Evolutionary conservation across 805 yeast genomes (phyloP).

Genomic region (Starmerella floricola): DNA sequence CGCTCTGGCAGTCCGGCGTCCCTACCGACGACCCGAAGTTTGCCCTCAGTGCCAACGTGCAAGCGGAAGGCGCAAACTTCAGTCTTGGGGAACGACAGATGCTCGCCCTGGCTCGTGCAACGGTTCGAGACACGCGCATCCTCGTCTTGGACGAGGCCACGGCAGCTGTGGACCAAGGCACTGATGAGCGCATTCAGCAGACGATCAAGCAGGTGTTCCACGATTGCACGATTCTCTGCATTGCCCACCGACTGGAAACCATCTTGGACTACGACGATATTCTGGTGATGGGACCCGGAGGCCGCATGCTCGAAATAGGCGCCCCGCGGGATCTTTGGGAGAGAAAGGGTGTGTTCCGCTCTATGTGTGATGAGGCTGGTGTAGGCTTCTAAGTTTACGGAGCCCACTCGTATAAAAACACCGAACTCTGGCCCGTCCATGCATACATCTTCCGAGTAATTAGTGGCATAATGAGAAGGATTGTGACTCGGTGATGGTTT

Average conservation of each 20-base stretch:
- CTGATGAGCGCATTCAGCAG: constrained; percentile 50
- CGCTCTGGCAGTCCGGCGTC: constrained; percentile 41
- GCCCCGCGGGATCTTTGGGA: constrained; percentile 36
- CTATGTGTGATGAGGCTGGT: constrained; percentile 13
- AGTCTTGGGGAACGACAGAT: constrained; percentile 18
- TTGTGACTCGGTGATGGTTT: no score
- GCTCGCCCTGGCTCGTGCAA: constrained; percentile 49
- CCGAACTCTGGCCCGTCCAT: background rate
- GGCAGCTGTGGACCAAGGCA: constrained; percentile 62
- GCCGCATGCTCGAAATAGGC: constrained; percentile 44
- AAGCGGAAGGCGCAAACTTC: constrained; percentile 16
- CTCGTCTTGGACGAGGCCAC: constrained; percentile 66
- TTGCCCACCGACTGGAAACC: constrained; percentile 58
- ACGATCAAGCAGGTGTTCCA: constrained; percentile 47
- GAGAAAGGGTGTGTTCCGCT: constrained; percentile 1
- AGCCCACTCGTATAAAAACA: background rate
- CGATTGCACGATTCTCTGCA: constrained; percentile 53
- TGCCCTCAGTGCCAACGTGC: constrained; percentile 37
- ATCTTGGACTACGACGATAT: constrained; percentile 47
- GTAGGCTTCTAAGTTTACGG: background rate
- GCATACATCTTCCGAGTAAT: no score
- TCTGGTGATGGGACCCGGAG: constrained; percentile 44
- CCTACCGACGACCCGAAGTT: constrained; percentile 37
- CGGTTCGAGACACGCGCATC: constrained; percentile 48
- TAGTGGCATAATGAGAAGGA: no score